These are phyloP conservation scores for Auricularia auricula-judae DNA, from an alignment of 768 basidiomycete genomes.

Conservation along the genomic window DNA sequence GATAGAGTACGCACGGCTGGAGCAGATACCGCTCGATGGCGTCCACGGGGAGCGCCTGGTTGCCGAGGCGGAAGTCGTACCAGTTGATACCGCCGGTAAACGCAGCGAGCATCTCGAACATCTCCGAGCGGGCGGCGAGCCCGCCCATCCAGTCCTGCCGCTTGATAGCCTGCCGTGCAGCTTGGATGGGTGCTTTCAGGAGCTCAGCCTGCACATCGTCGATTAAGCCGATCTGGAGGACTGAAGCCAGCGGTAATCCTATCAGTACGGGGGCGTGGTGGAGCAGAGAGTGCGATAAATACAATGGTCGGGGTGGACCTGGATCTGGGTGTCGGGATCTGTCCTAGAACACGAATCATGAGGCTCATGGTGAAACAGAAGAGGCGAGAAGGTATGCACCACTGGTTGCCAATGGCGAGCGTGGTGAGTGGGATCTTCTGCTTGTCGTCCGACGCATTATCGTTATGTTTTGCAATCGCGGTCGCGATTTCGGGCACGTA, in stretches of 20 bases:
- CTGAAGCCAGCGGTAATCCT: background rate
- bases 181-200: background rate
- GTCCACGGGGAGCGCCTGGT: background rate
- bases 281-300: background rate
- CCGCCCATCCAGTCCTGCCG: background rate
- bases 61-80: background rate
- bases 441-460: background rate
- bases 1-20: background rate
- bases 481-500: background rate
- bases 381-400: background rate
- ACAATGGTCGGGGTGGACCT: background rate
- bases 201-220: background rate
- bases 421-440: background rate
- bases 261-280: background rate
- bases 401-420: background rate
- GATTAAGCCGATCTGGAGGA: background rate
- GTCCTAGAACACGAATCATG: background rate
- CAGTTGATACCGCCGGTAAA: background rate
- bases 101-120: background rate
- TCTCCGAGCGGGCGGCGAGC: background rate
- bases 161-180: background rate
- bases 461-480: background rate
- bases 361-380: background rate
- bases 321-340: background rate
- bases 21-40: background rate